phyloP scores from a whole-genome alignment of 1,139 yeast genomes.

The Zygoascus hellenicus region DNA sequence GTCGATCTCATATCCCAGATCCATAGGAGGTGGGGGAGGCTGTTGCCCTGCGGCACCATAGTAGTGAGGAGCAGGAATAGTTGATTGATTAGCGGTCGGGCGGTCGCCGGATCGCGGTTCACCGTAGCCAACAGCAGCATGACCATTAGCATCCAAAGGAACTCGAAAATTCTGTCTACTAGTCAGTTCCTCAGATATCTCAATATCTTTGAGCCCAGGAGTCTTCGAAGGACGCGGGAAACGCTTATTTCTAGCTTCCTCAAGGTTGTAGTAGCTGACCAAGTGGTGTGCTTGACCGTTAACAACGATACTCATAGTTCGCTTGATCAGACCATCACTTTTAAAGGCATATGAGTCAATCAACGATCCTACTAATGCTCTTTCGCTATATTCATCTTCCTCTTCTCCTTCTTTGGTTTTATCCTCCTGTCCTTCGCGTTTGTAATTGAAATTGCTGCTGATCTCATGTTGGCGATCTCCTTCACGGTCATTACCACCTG shows the following conservation, averaged over 20 bases:
- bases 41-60: slow-evolving; percentile 4
- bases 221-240: slow-evolving; percentile 56
- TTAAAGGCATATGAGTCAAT: slow-evolving; percentile 61
- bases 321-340: slow-evolving; percentile 73
- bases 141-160: slow-evolving; percentile 32
- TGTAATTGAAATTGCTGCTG: not conserved
- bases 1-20: slow-evolving; percentile 7
- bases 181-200: slow-evolving; percentile 54
- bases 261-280: slow-evolving; percentile 69
- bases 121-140: slow-evolving; percentile 11
- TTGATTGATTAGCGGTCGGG: slow-evolving; percentile 11
- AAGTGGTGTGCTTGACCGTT: slow-evolving; percentile 50
- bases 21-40: not conserved
- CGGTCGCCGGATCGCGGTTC: slow-evolving; percentile 12
- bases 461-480: not conserved
- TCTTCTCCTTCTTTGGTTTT: slow-evolving; percentile 4
- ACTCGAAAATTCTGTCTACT: slow-evolving; percentile 52
- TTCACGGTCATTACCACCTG: not conserved
- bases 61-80: slow-evolving; percentile 1
- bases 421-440: not conserved
- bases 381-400: slow-evolving; percentile 21
- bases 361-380: slow-evolving; percentile 49
- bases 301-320: slow-evolving; percentile 62
- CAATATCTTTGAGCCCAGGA: slow-evolving; percentile 45
- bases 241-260: slow-evolving; percentile 58